Evolutionary conservation across 2,329 filamentous ascomycete genomes (phyloP), one percentile per base, ranked within the genome.

Genomic region (Fusarium algeriense): DNA sequence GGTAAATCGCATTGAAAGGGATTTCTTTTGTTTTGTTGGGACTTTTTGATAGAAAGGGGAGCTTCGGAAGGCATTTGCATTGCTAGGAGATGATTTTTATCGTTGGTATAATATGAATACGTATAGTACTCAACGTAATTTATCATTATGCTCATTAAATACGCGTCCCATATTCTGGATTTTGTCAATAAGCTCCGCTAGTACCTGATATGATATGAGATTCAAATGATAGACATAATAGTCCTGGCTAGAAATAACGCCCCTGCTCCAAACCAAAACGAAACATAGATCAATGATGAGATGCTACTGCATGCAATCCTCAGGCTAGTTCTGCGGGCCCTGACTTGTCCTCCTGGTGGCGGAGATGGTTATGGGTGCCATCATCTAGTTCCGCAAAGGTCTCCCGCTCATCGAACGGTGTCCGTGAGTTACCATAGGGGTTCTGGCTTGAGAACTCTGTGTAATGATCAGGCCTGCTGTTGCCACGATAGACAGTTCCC

Each of bases 81-180:
- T 66, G 62, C 61, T 73, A 46, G 62, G 69, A 69, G 67, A 72
- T 70, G 65, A 66, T 53, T 60, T 70, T 60, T 71, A 57, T 70
- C 74, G 66, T 73, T 74, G 64, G 69, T 67, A 63, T 68, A 63
- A 63, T 67, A 63, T 67, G 73, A 59, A 76, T 75, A 66, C 53
- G 43, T 70, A 72, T 64, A 62, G 65, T 68, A 73, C 65, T 62
- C 58, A 60, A 74, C 63, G 50, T 57, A 74, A 58, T 70, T 68
- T 58, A 65, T 67, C 64, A 64, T 62, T 73, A 57, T 67, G 50
- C 64, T 60, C 56, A 49, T 66, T 58, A 49, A 46, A 41, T 19
- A 23, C 20, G 23, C 9, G 44, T 45, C 28, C 41, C 20, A 62
- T n/a, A 38, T 45, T 49, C 48, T 48, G 55, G 50, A 40, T 23